Evolutionary conservation across 331 rosid genomes (phyloP).

Genomic region (Acacia pycnantha): DNA sequence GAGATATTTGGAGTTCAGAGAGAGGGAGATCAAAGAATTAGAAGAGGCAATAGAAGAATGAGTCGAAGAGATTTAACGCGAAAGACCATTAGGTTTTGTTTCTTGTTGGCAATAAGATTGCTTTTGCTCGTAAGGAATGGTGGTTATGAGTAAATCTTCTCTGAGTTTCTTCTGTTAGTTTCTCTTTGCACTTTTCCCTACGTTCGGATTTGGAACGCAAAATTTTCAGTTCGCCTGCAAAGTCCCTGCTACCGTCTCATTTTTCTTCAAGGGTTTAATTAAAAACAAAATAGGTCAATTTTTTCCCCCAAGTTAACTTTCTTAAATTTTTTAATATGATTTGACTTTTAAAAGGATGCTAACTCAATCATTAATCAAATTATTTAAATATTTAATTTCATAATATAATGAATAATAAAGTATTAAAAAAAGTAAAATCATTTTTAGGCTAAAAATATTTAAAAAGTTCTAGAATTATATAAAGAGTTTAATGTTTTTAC

Average conservation of each 20-base stretch:
- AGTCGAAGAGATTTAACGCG: constrained; percentile 29
- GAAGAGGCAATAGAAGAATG: constrained; percentile 3
- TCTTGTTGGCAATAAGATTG: not conserved
- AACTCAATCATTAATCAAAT: not conserved
- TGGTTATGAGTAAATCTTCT: constrained; percentile 29
- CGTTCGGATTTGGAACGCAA: constrained; percentile 20
- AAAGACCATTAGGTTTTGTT: constrained; percentile 52
- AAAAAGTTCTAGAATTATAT: not conserved
- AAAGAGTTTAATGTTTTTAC: no score
- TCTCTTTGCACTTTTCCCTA: constrained; percentile 5
- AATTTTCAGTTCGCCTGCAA: constrained; percentile 3
- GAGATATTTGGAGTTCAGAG: not conserved
- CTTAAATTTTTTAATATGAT: not conserved
- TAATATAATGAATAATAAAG: not conserved
- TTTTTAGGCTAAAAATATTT: not conserved
- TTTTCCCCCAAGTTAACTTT: not conserved
- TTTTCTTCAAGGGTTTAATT: no score
- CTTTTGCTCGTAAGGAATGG: constrained; percentile 7
- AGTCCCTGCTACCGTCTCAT: not conserved
- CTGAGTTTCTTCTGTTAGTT: constrained; percentile 37
- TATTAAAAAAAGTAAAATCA: not conserved
- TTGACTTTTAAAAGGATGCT: not conserved
- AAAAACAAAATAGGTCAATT: not conserved
- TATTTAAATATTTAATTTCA: no score
- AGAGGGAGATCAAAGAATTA: constrained; percentile 2